Evolutionary conservation across 257 asterid species (phyloP), one percentile per base, ranked within the genome.

Genomic region (Agastache rugosa): DNA sequence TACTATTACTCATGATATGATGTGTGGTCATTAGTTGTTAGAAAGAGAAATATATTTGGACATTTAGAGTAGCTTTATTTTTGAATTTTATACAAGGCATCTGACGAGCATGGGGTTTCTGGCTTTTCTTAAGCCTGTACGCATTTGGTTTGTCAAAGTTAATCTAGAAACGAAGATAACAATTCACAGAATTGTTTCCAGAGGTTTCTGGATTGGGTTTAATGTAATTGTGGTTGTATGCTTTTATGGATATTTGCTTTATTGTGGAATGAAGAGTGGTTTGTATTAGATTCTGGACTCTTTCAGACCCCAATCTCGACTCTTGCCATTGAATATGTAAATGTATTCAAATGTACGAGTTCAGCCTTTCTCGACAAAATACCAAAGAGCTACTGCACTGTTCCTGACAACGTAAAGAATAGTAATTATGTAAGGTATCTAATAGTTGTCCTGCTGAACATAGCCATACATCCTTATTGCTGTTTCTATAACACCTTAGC

Each of bases 11-110:
- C 37, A 20, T 54, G 14, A 16, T 55, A 22, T n/a, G 22, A n/a
- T 64, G 27, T 45, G 42, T 64, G 37, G 48, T n/a, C 29, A 20
- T 72, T 29, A 27, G 63, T 48, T 63, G 63, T 48, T 63, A 67
- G 16, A 20, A 63, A 45, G 19, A 44, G 63, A 35, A 39, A 70
- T 44, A 34, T 23, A 20, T 55, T 34, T 23, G 27, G 41, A 42
- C 47, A 15, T 35, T 10, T 12, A 27, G 9, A 62, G 56, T 50
- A 54, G 63, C 41, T 51, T 53, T 27, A 23, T 47, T 64, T 48
- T 19, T n/a, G 11, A n/a, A 35, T 23, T 12, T 12, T 39, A 6
- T 27, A 12, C 29, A 8, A 31, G 55, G 55, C 63, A 27, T 54
- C 29, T 11, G 16, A 27, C 50, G 16, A 64, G 67, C 74, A n/a